Percentiles rank a stretch among this genome's conserved stretches.
Evolutionary conservation across 306 rosid genomes (phyloP).

Genomic region (Trifolium dubium): DNA sequence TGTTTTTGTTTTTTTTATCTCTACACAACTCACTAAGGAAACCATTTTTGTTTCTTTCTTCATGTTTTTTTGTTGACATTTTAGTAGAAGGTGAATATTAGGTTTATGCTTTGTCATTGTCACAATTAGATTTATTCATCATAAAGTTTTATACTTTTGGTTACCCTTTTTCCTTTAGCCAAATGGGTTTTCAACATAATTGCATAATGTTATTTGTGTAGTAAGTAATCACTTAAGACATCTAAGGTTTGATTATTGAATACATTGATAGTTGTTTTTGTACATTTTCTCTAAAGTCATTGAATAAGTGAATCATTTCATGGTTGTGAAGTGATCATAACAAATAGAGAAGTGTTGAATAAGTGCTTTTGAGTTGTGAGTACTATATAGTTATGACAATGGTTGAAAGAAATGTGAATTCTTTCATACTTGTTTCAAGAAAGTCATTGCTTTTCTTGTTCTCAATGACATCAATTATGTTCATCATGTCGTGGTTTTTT

Average conservation of each 20-base stretch:
- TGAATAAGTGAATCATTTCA: slow-evolving; percentile 4
- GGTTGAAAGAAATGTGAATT: slow-evolving; percentile 39
- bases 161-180: slow-evolving; percentile 1
- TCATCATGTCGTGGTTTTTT: slow-evolving; percentile 64
- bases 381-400: slow-evolving; percentile 28
- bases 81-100: neutral
- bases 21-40: neutral
- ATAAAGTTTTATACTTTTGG: neutral
- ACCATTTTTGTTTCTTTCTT: slow-evolving; percentile 8
- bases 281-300: slow-evolving; percentile 4
- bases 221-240: neutral
- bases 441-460: slow-evolving; percentile 58
- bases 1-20: neutral
- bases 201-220: neutral
- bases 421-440: slow-evolving; percentile 50
- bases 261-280: too few relatives aligned
- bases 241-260: neutral
- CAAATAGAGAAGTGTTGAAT: slow-evolving; percentile 28
- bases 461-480: slow-evolving; percentile 52
- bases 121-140: neutral
- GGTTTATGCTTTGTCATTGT: neutral
- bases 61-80: neutral
- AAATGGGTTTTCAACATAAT: slow-evolving; percentile 3
- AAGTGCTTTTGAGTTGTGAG: neutral
- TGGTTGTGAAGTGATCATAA: slow-evolving; percentile 35